Conservation (phyloP, 495 filamentous ascomycete genomes). For the Glarea lozoyensis region DNA sequence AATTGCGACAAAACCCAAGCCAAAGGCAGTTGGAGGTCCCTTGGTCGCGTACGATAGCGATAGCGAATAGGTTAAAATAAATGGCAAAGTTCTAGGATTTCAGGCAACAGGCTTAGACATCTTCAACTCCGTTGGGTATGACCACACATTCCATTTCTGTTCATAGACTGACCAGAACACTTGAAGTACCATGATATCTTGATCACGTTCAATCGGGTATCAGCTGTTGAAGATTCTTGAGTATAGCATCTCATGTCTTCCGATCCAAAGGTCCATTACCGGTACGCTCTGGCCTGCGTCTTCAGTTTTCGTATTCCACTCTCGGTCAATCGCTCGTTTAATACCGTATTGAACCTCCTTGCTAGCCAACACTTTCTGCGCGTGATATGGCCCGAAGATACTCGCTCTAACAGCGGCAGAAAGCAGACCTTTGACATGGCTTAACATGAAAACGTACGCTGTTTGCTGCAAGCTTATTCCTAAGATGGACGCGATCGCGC, state of each 20-base stretch:
- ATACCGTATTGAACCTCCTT: constrained; percentile 52
- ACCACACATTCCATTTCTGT: too few relatives aligned
- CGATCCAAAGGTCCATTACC: constrained; percentile 86
- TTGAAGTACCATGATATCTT: too few relatives aligned
- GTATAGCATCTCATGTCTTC: constrained; percentile 90
- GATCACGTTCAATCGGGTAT: background rate
- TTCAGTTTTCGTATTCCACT: constrained; percentile 49
- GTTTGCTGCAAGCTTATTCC: constrained; percentile 31
- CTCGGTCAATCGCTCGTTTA: constrained; percentile 47
- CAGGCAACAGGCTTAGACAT: too few relatives aligned
- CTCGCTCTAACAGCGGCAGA: constrained; percentile 84
- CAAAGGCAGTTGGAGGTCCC: constrained; percentile 45
- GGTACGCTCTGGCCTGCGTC: constrained; percentile 83
- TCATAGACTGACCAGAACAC: too few relatives aligned
- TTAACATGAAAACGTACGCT: constrained; percentile 77
- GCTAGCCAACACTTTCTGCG: constrained; percentile 72
- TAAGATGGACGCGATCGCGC: constrained; percentile 60
- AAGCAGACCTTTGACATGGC: constrained; percentile 79
- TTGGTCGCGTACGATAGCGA: constrained; percentile 89
- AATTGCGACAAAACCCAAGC: constrained; percentile 38
- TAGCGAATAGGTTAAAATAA: constrained; percentile 46
- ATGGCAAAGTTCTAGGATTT: background rate
- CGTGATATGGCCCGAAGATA: constrained; percentile 88
- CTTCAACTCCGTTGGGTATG: too few relatives aligned
- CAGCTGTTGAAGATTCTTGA: constrained; percentile 87